Base-by-base conservation (phyloP, 2,329 filamentous ascomycete genomes). In the Parastagonospora avenae region DNA sequence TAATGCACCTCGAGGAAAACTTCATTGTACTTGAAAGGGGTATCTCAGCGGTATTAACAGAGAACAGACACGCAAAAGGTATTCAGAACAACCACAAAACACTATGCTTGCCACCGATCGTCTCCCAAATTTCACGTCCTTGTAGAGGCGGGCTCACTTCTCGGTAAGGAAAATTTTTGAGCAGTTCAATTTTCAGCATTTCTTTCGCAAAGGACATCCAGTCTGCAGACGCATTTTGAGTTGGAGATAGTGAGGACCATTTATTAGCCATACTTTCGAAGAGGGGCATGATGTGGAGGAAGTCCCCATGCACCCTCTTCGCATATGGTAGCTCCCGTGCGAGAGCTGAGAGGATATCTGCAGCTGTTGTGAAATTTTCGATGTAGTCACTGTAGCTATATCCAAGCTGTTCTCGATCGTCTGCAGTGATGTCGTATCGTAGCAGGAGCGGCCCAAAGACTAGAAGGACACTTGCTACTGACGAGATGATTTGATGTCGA, bases 301-400 rank as follows among this genome's bases (percentile, higher is more conserved):
- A 66, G 27, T 70, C 67, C 1, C 44, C 45, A 4, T 57, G 39
- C 10, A 70, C 60, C 6, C 64, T 59, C 10, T 55, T 55, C 2
- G 66, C 66, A 12, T 64, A 51, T 4, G 46, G 41, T 10, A 57
- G 48, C 2, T 50, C 45, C 11, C 39, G 24, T 4, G 62, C 54
- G 2, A 69, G 36, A 19, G 55, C 50, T 2, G 54, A 46, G 8
- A 72, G 40, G 4, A 64, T 43, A 8, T 31, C 29, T 12, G 58
- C 33, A 4, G 54, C 57, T 2, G 55, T 43, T 8, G 45, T 46
- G 24, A 66, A 68, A 8, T 33, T 52, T 2, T 60, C 52, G 4
- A 46, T 35, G 9, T 64, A 59, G 1, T 38, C 7, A 27, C 15
- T 32, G 12, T 4, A 41, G 30, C 16, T 39, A 27, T 8, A 36